Evolutionary conservation across 805 yeast species (phyloP), one percentile per base, ranked within the genome.

Genomic region (Lipomyces chichibuensis): DNA sequence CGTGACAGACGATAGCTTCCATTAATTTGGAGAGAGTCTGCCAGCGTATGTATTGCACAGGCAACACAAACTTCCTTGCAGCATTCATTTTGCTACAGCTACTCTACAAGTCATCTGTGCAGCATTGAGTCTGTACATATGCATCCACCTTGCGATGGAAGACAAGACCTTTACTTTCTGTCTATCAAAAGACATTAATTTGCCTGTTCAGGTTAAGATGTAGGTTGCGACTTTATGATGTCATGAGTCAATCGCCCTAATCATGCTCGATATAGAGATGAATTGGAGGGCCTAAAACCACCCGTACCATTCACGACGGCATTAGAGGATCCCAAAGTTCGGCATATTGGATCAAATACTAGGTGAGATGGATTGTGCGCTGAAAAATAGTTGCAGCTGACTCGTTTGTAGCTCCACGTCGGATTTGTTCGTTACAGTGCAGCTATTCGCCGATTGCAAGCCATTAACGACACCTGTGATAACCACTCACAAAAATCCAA

Each of bases 141-240:
- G 25, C 33, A 52, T 52, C 13, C 33, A 52, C 17, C 55, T 52
- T 5, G 37, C 2, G 23, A 77, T 77, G 80, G 78, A 77, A 61
- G 73, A 73, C 56, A 80, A 78, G 57, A 82, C 83, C 55, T 81
- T 85, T 39, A 83, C 87, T 5, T 87, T 85, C 74, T 85, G 85
- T 72, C 79, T 84, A 3, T 86, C 90, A 0, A 82, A 83, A 65
- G 90, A 87, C 67, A 74, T 88, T 23, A 80, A 83, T 46, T 69
- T 80, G 2, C 85, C 84, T 0, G 79, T 88, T 63, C 74, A 80
- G 33, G 75, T 88, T 6, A 86, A 83, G 66, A 77, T 88, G 72
- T 77, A 63, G 14, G 75, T 43, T 39, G 49, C 13, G 3, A 37
- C 14, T 14, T 43, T 1, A 43, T 43, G 49, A 43, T 43, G 49